Evolutionary conservation across 345 rosid species (phyloP).

Genomic region (Litchi chinensis): DNA sequence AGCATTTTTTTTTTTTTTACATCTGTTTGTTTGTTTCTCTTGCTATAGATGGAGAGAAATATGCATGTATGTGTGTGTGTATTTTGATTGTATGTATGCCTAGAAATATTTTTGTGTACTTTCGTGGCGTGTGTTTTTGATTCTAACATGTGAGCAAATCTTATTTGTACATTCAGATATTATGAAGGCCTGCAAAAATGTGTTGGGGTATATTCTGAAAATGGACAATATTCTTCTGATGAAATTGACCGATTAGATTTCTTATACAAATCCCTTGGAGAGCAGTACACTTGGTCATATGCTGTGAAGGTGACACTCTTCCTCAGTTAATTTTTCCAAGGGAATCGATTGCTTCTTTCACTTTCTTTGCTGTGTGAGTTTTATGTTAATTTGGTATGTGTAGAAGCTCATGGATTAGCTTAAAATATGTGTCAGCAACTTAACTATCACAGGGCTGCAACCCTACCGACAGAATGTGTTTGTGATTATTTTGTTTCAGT

Average conservation of each 20-base stretch:
- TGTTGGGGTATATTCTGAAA: conserved; percentile 58
- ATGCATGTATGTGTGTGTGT: neutral
- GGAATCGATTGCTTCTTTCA: neutral
- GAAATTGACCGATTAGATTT: conserved; percentile 75
- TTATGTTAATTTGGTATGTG: neutral
- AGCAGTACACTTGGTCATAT: conserved; percentile 81
- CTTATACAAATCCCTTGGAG: conserved; percentile 73
- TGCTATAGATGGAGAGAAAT: neutral
- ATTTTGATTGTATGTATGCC: neutral
- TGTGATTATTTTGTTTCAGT: neutral
- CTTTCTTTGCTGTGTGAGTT: neutral
- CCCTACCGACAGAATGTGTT: neutral
- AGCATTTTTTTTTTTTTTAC: neutral
- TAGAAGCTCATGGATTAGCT: conserved; percentile 1
- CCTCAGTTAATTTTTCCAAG: neutral
- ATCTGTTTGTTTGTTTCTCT: neutral
- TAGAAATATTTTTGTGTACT: neutral
- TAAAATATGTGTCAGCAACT: neutral
- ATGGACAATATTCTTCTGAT: conserved; percentile 65
- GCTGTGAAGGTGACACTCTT: conserved; percentile 81
- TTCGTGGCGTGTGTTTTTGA: conserved; percentile 3
- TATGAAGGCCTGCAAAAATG: conserved; percentile 93
- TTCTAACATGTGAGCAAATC: conserved; percentile 8
- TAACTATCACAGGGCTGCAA: neutral
- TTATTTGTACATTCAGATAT: conserved; percentile 52